These are phyloP conservation scores for Elaeis oleifera DNA, from an alignment of 202 grass and related monocot species.

Conservation along the genomic window DNA sequence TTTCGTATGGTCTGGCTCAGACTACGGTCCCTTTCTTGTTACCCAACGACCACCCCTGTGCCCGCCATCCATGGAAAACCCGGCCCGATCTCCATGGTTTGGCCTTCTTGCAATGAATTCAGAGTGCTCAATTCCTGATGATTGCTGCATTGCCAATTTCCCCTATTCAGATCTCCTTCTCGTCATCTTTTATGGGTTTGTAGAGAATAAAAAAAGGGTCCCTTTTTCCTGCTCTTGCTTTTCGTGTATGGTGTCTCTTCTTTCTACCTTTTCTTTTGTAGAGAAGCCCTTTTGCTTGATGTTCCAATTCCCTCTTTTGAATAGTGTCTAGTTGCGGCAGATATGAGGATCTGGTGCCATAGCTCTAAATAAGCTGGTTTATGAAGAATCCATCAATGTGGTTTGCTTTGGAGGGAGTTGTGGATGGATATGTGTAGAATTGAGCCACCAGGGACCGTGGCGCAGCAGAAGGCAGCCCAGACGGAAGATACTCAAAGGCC, in stretches of 20 bases:
- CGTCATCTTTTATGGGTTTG: not conserved
- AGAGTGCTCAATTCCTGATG: too few relatives aligned
- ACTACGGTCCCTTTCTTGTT: too few relatives aligned
- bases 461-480: slow-evolving; percentile 34
- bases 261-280: too few relatives aligned
- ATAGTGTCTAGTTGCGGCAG: slow-evolving; percentile 25
- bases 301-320: slow-evolving; percentile 2
- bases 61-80: not conserved
- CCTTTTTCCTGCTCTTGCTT: not conserved
- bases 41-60: not conserved
- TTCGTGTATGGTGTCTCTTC: not conserved
- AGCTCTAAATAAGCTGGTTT: slow-evolving; percentile 18
- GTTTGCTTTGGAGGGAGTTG: slow-evolving; percentile 17
- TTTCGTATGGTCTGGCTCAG: too few relatives aligned
- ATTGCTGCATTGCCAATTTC: not conserved
- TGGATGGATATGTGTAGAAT: slow-evolving; percentile 45
- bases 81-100: slow-evolving; percentile 3
- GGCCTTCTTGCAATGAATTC: not conserved
- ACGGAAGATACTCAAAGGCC: slow-evolving; percentile 39
- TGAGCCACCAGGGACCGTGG: slow-evolving; percentile 35
- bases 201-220: not conserved
- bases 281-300: slow-evolving; percentile 14
- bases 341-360: slow-evolving; percentile 16
- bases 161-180: not conserved
- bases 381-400: slow-evolving; percentile 23